phyloP scores from a whole-genome alignment of 495 filamentous ascomycete genomes.

The Oidiodendron maius region DNA sequence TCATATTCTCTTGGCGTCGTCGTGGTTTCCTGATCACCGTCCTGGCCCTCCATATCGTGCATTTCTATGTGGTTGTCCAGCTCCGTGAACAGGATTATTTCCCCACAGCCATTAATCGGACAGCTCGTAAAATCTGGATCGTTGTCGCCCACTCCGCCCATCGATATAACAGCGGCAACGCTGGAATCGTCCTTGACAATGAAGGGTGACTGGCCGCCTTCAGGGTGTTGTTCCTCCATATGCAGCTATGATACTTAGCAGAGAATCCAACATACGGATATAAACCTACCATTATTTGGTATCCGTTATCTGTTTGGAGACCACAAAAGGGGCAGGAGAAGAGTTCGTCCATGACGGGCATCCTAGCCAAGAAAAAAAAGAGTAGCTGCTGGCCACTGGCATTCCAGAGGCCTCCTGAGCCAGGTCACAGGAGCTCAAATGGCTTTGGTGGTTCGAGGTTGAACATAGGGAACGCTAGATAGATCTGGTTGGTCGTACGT shows the following conservation, averaged over 20 bases:
- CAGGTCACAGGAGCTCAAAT: too few species aligned
- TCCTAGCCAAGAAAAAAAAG: too few species aligned
- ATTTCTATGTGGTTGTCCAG: slow-evolving; percentile 70
- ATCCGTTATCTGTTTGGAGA: slow-evolving; percentile 13
- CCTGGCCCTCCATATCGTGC: slow-evolving; percentile 56
- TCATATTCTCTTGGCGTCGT: slow-evolving; percentile 12
- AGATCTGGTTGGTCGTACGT: too few species aligned
- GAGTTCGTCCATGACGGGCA: slow-evolving; percentile 10
- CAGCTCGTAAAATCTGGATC: slow-evolving; percentile 57
- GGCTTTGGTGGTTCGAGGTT: too few species aligned
- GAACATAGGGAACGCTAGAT: too few species aligned
- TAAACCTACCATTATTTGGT: slow-evolving; percentile 21
- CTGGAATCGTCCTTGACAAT: slow-evolving; percentile 18
- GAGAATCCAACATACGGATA: neutral
- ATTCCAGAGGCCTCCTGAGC: too few species aligned
- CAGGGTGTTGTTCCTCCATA: slow-evolving; percentile 16
- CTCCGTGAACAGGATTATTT: slow-evolving; percentile 53
- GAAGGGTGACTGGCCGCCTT: slow-evolving; percentile 22
- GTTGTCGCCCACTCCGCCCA: slow-evolving; percentile 17
- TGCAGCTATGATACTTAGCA: slow-evolving; percentile 13
- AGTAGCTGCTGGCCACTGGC: neutral
- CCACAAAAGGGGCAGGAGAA: slow-evolving; percentile 23
- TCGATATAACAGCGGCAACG: slow-evolving; percentile 4
- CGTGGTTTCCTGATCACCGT: slow-evolving; percentile 33
- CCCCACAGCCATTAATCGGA: slow-evolving; percentile 65